These are phyloP conservation scores for Phanerochaete sordida DNA, from an alignment of 768 basidiomycete species.

Conservation along the genomic window DNA sequence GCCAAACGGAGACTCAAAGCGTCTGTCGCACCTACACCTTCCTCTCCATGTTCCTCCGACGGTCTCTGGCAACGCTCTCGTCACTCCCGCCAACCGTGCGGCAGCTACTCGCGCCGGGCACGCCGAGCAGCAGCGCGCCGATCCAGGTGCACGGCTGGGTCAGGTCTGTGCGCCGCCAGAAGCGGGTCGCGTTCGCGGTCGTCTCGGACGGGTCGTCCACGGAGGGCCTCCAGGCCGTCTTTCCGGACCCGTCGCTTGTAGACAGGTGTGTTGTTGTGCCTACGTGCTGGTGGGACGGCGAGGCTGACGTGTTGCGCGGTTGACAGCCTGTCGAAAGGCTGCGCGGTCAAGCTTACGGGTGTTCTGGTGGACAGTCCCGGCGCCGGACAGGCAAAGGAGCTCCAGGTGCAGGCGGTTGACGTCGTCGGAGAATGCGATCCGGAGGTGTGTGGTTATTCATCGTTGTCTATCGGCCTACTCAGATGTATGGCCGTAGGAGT, in stretches of 20 bases:
- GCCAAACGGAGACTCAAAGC: background rate
- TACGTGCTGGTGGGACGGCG: background rate
- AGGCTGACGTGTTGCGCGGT: background rate
- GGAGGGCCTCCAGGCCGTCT: constrained; percentile 75
- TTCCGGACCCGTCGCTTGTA: constrained; percentile 40
- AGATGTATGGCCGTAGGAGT: constrained; percentile 53
- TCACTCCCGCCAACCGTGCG: constrained; percentile 29
- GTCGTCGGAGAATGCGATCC: constrained; percentile 56
- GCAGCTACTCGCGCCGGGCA: constrained; percentile 31
- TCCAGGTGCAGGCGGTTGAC: constrained; percentile 44
- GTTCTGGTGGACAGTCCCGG: constrained; percentile 45
- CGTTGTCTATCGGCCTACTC: too few relatives aligned
- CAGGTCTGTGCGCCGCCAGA: constrained; percentile 81
- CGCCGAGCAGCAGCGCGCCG: constrained; percentile 6
- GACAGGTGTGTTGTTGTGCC: constrained; percentile 26
- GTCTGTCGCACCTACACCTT: background rate
- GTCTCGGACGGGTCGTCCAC: constrained; percentile 77
- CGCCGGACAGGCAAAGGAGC: constrained; percentile 47
- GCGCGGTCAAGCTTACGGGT: constrained; percentile 50
- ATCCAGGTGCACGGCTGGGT: constrained; percentile 76
- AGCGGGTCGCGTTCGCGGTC: constrained; percentile 82
- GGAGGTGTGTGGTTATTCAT: constrained; percentile 36
- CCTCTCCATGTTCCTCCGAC: constrained; percentile 21
- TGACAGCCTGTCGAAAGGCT: constrained; percentile 48
- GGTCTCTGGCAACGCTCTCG: constrained; percentile 17